A percentile compares a stretch with the other conserved stretches of the same genome.
Evolutionary conservation across 345 rosid species (phyloP).

Genomic region (Brassica nigra): DNA sequence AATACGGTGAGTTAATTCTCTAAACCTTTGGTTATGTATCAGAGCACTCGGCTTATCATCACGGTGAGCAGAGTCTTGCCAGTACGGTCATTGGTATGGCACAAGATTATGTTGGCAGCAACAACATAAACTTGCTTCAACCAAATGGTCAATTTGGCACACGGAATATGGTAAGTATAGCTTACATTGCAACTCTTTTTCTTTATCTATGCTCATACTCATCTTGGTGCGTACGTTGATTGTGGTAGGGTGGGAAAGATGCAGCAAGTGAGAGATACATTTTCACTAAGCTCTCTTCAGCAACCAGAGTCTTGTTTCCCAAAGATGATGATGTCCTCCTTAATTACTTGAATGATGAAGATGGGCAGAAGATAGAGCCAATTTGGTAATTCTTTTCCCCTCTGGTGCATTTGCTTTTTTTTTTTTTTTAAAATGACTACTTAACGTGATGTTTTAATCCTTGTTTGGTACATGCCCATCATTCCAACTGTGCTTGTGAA

Average conservation of each 20-base stretch:
- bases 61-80: conserved; percentile 92
- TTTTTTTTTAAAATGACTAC: background rate
- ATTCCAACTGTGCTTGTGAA: conserved; percentile 89
- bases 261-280: conserved; percentile 90
- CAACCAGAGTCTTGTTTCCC: conserved; percentile 72
- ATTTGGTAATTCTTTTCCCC: conserved; percentile 55
- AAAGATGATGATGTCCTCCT: conserved; percentile 90
- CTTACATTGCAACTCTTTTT: background rate
- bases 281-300: conserved; percentile 70
- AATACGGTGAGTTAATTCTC: conserved; percentile 58
- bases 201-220: conserved; percentile 10
- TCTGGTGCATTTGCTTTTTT: background rate
- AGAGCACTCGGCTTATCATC: conserved; percentile 92
- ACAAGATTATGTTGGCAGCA: conserved; percentile 93
- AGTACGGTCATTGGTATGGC: conserved; percentile 92
- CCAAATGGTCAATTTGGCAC: conserved; percentile 93
- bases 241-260: conserved; percentile 88
- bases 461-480: conserved; percentile 80
- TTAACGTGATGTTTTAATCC: background rate
- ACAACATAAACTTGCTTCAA: conserved; percentile 83
- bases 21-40: conserved; percentile 69
- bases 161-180: conserved; percentile 58
- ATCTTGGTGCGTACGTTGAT: conserved; percentile 2
- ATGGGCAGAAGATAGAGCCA: conserved; percentile 87
- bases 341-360: conserved; percentile 73